Evolutionary conservation across 1,139 yeast genomes (phyloP).

Genomic region (Magnusiomyces ingens): DNA sequence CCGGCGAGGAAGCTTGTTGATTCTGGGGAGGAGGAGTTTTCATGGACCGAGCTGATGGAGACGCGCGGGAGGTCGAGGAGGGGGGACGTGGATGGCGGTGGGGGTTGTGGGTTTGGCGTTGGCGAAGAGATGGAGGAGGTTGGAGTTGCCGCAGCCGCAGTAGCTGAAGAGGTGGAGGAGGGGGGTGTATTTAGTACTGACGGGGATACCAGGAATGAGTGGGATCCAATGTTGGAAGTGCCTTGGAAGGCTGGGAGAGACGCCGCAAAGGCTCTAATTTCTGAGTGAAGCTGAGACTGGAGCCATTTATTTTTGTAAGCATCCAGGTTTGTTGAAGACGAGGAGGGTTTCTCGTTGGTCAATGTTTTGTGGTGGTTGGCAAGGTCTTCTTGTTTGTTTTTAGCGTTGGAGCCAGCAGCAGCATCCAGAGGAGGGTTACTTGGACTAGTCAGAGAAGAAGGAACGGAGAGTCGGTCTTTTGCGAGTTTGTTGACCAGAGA

Average conservation of each 20-base stretch:
- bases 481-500: constrained; percentile 3
- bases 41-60: neutral
- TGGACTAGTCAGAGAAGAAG: too few species aligned
- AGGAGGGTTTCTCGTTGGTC: neutral
- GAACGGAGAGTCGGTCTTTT: neutral
- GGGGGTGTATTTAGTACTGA: neutral
- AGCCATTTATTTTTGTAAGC: neutral
- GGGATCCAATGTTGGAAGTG: neutral
- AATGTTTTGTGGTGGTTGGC: too few species aligned
- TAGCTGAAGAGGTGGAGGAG: neutral
- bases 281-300: neutral
- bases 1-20: neutral
- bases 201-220: neutral
- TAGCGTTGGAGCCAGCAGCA: neutral
- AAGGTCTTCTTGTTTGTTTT: constrained; percentile 7
- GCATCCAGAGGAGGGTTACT: too few species aligned
- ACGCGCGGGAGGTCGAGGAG: neutral
- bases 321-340: neutral
- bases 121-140: neutral
- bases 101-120: too few species aligned
- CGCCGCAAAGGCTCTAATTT: neutral
- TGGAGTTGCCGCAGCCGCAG: neutral
- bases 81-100: neutral
- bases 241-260: neutral
- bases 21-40: too few species aligned